Base-by-base conservation (phyloP, 2,329 filamentous ascomycete species). In the Colletotrichum ledebouriae region DNA sequence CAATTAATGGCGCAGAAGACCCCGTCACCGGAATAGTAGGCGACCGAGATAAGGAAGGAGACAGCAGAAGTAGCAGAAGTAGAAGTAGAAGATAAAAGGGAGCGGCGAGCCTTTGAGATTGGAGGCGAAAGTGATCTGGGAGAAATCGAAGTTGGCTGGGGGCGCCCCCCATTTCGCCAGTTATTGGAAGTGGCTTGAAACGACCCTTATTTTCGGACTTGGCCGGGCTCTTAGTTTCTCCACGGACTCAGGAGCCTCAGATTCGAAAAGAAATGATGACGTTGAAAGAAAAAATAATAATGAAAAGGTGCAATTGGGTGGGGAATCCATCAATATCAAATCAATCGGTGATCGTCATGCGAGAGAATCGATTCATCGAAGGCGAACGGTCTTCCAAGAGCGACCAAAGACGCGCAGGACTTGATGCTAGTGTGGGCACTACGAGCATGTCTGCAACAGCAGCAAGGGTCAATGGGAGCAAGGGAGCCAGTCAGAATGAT, bases 131-230 rank as follows among this genome's bases (percentile, higher is more conserved):
- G 55, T 56, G 60, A 69, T 69, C 62, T 69, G 60, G 66, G 42
- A 46, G 57, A 60, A 59, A 44, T 60, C 56, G 55, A 69, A 17
- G 49, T 50, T 34, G 22, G 42, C 56, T 55, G 33, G 66, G 61
- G 61, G 56, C 50, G 42, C 41, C 17, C 60, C 60, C 61, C 61
- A 42, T 53, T 52, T 42, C 22, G 47, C 25, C 25, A 41, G 63
- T 41, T 59, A 60, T 66, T 66, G 49, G 34, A 49, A 33, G 62
- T 66, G 66, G 66, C 62, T 66, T 66, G 62, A 56, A 46, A 69
- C 62, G 56, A 60, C 56, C 66, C 61, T 66, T 66, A 60, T 53
- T 69, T 52, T 69, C 66, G 66, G 66, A 59, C 66, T 58, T 60
- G 49, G 39, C 66, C 66, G 66, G 56, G 47, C 49, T 47, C 49